Percentiles rank a stretch among this genome's conserved stretches.
Conservation (phyloP, 208 protist genomes). For the Acanthamoeba comandoni region DNA sequence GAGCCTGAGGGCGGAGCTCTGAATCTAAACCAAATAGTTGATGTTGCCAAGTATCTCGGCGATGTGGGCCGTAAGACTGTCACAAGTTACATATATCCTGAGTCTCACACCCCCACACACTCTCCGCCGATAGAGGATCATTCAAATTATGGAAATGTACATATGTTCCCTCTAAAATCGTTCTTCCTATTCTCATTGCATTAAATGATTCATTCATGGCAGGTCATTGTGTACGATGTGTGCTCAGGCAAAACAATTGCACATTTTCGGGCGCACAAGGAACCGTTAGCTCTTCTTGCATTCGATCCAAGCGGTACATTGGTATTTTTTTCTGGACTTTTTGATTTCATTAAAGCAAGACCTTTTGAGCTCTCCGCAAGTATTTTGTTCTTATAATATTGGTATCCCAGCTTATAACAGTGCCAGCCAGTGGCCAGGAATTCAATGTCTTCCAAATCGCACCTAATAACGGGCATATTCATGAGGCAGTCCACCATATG, state of each 20-base stretch:
- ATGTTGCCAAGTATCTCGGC: constrained; percentile 42
- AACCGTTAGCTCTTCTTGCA: constrained; percentile 27
- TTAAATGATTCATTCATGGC: not conserved
- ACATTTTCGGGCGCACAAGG: constrained; percentile 59
- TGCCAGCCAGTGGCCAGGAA: constrained; percentile 22
- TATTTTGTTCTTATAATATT: too few relatives aligned
- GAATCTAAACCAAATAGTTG: constrained; percentile 50
- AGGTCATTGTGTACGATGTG: constrained; percentile 53
- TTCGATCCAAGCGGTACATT: constrained; percentile 66
- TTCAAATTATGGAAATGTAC: constrained; percentile 52
- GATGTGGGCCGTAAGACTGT: constrained; percentile 57
- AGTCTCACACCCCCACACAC: not conserved
- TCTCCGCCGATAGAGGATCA: not conserved
- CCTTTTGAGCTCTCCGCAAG: too few relatives aligned
- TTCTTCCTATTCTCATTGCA: too few relatives aligned
- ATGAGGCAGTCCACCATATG: not conserved
- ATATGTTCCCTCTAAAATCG: not conserved
- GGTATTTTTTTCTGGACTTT: not conserved
- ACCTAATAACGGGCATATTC: not conserved
- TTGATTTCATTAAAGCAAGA: too few relatives aligned
- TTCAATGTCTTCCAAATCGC: constrained; percentile 68
- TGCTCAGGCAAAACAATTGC: constrained; percentile 48
- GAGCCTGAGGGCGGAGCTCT: not conserved
- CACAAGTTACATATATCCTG: constrained; percentile 40
- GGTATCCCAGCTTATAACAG: constrained; percentile 27